These are phyloP conservation scores for Boletus sp. DNA, from an alignment of 768 basidiomycete genomes.

Conservation along the genomic window DNA sequence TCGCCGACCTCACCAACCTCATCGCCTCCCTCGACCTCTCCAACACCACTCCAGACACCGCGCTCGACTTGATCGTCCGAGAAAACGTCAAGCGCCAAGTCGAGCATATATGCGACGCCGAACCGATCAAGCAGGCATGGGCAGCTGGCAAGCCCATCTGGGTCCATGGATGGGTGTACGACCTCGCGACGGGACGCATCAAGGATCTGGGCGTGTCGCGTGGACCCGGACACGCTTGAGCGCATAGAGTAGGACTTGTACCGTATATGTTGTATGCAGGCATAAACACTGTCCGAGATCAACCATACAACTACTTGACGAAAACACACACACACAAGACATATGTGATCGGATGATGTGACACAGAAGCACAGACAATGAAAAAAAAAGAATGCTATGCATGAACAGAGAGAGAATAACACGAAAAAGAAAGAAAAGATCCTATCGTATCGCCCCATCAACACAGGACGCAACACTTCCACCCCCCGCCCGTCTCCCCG, in stretches of 20 bases:
- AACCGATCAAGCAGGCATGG: constrained; percentile 49
- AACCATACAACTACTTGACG: constrained; percentile 6
- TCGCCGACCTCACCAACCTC: constrained; percentile 62
- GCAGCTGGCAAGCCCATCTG: constrained; percentile 39
- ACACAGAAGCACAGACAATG: too few relatives aligned
- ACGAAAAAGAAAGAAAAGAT: neutral
- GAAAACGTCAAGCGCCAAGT: constrained; percentile 63
- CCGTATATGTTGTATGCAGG: neutral
- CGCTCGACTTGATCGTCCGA: constrained; percentile 48
- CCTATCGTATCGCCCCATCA: constrained; percentile 25
- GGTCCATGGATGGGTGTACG: constrained; percentile 78
- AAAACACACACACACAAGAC: neutral
- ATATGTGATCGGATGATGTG: too few relatives aligned
- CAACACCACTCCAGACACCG: constrained; percentile 34
- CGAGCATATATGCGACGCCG: constrained; percentile 46
- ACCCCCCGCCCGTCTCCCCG: constrained; percentile 41
- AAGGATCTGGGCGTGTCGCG: constrained; percentile 54
- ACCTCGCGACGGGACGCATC: constrained; percentile 56
- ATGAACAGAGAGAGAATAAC: neutral
- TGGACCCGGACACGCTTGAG: neutral
- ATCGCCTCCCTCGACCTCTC: constrained; percentile 43
- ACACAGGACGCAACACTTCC: constrained; percentile 69
- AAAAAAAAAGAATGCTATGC: too few relatives aligned
- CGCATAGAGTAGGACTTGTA: too few relatives aligned
- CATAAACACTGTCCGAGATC: constrained; percentile 17